Percentiles rank a stretch among this genome's conserved stretches.
Evolutionary conservation across 2,329 filamentous ascomycete genomes (phyloP).

Genomic region (Sporothrix humicola): DNA sequence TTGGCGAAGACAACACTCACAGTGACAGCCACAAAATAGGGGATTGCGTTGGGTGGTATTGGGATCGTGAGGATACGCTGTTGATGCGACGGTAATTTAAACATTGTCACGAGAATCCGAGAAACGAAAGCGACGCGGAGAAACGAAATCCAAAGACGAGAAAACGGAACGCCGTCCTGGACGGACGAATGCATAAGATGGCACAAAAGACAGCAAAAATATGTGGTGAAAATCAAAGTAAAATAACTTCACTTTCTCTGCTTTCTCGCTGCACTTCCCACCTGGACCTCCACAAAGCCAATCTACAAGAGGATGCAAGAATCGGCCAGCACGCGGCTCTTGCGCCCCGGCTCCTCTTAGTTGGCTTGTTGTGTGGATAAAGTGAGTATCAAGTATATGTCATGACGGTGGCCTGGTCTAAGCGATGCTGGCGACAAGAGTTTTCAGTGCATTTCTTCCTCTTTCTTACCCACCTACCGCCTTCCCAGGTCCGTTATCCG

Average conservation of each 20-base stretch:
- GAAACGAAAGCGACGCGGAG: too few relatives aligned
- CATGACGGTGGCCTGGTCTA: not conserved
- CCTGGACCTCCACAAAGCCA: conserved; percentile 12
- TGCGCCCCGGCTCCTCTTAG: not conserved
- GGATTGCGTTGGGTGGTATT: not conserved
- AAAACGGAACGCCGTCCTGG: too few relatives aligned
- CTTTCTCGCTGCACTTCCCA: not conserved
- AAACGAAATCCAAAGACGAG: too few relatives aligned
- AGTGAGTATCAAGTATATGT: too few relatives aligned
- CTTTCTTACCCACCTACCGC: too few relatives aligned
- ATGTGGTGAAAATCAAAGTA: not conserved
- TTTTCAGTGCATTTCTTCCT: not conserved
- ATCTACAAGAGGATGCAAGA: conserved; percentile 16
- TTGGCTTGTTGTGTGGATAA: not conserved
- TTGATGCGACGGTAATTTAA: not conserved
- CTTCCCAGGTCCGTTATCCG: not conserved
- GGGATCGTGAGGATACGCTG: too few relatives aligned
- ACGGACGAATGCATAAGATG: too few relatives aligned
- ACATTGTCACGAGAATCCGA: not conserved
- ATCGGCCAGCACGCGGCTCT: conserved; percentile 16
- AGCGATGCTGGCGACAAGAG: not conserved
- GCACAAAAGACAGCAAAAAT: not conserved
- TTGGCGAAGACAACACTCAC: too few relatives aligned
- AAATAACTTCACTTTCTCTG: too few relatives aligned
- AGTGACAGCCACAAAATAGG: too few relatives aligned